These are phyloP conservation scores for Cudoniella acicularis DNA, from an alignment of 495 filamentous ascomycete species.

Conservation along the genomic window DNA sequence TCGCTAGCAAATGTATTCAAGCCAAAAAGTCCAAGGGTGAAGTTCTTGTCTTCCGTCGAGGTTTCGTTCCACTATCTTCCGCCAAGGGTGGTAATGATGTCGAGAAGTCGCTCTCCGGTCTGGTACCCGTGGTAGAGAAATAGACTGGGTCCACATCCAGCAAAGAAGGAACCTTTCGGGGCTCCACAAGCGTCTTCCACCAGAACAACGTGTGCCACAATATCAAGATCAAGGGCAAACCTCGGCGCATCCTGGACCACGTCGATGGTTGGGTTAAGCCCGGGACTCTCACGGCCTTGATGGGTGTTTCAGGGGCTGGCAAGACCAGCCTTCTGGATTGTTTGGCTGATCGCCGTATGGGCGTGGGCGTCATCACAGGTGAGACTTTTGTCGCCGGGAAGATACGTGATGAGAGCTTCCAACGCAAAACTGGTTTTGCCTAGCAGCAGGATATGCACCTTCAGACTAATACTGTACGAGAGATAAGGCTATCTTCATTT, in stretches of 20 bases:
- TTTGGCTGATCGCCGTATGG: constrained; percentile 43
- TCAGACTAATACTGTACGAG: constrained; percentile 78
- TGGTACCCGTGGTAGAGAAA: constrained; percentile 38
- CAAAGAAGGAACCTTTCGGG: constrained; percentile 17
- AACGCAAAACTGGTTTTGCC: constrained; percentile 80
- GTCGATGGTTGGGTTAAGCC: constrained; percentile 70
- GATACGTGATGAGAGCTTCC: constrained; percentile 63
- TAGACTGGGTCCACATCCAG: constrained; percentile 29
- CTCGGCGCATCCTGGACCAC: constrained; percentile 55
- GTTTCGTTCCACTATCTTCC: constrained; percentile 49
- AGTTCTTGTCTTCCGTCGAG: constrained; percentile 76
- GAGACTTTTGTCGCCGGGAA: constrained; percentile 76
- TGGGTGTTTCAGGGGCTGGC: constrained; percentile 61
- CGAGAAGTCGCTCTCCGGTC: constrained; percentile 30
- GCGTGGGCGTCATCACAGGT: constrained; percentile 44
- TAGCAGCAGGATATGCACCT: constrained; percentile 89
- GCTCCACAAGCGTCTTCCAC: constrained; percentile 53
- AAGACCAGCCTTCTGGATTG: constrained; percentile 63
- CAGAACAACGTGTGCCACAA: constrained; percentile 78
- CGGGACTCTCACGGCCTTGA: constrained; percentile 65
- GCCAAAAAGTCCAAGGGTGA: constrained; percentile 86
- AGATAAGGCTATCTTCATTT: constrained; percentile 29
- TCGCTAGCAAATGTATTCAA: constrained; percentile 67
- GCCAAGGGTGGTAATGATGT: constrained; percentile 59
- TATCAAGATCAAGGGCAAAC: constrained; percentile 58